Evolutionary conservation across 805 yeast species (phyloP).

Genomic region (Kuraishia piskuri): DNA sequence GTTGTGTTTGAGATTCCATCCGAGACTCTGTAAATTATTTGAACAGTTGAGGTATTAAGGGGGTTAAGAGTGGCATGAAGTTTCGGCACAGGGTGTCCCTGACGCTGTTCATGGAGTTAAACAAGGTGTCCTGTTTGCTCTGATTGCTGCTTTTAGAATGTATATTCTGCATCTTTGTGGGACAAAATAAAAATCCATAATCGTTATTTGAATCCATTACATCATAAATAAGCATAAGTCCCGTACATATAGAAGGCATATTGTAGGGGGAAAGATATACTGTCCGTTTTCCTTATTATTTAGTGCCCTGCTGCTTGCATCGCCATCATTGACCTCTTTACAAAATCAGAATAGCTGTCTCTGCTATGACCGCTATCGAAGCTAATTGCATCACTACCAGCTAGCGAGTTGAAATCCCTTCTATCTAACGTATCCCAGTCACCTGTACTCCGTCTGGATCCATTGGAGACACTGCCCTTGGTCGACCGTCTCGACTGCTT

Average conservation of each 20-base stretch:
- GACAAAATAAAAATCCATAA: background rate
- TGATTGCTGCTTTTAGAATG: background rate
- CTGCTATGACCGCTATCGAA: background rate
- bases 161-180: background rate
- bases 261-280: too few species aligned
- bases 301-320: background rate
- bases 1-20: conserved; percentile 93
- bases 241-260: too few species aligned
- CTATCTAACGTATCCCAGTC: background rate
- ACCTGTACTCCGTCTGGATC: background rate
- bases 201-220: background rate
- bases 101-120: background rate
- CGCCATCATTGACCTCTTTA: background rate
- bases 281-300: too few species aligned
- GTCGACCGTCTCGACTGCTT: background rate
- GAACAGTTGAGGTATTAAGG: background rate
- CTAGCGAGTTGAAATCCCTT: background rate
- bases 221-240: background rate
- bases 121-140: background rate
- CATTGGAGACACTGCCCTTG: background rate
- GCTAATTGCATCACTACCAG: background rate
- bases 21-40: conserved; percentile 30
- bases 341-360: background rate
- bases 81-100: background rate
- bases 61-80: background rate